Conservation (phyloP, 208 protist species). For the Trypanosoma cruzi region DNA sequence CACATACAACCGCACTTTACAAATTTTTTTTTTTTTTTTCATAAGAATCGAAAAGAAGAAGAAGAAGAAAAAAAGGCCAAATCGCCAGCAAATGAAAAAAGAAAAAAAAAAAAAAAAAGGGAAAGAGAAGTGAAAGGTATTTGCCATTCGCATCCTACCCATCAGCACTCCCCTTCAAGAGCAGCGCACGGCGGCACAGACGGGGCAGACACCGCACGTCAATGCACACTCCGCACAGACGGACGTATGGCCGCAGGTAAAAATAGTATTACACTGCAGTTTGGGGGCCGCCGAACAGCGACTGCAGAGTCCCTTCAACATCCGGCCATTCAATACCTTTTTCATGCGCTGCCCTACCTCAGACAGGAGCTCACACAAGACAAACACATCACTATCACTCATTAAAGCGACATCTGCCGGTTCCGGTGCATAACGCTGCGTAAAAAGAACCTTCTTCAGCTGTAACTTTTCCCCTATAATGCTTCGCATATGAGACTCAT, state of each 20-base stretch:
- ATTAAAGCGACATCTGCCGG: constrained; percentile 68
- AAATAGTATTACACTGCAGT: constrained; percentile 18
- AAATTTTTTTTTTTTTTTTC: too few relatives aligned
- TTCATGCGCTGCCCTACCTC: constrained; percentile 40
- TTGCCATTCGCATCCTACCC: too few relatives aligned
- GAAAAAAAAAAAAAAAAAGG: too few relatives aligned
- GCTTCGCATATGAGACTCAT: constrained; percentile 35
- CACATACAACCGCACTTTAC: too few relatives aligned
- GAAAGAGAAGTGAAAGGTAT: too few relatives aligned
- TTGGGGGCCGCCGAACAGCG: constrained; percentile 28
- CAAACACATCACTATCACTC: constrained; percentile 76
- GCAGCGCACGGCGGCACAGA: too few relatives aligned
- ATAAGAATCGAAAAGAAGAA: too few relatives aligned
- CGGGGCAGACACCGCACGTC: constrained; percentile 40
- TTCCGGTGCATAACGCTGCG: constrained; percentile 57
- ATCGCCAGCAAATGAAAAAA: too few relatives aligned
- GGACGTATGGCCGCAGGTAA: constrained; percentile 44
- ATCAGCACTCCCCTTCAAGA: too few relatives aligned
- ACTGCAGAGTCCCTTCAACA: constrained; percentile 48
- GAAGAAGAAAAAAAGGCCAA: too few relatives aligned
- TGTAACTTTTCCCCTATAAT: constrained; percentile 49
- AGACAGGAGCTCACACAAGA: constrained; percentile 39
- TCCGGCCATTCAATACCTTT: constrained; percentile 39
- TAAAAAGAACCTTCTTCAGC: constrained; percentile 49
- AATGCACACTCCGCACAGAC: constrained; percentile 39